Percentiles rank a stretch among this genome's conserved stretches.
Conservation (phyloP, 768 basidiomycete genomes). For the Rhodotorula toruloides region DNA sequence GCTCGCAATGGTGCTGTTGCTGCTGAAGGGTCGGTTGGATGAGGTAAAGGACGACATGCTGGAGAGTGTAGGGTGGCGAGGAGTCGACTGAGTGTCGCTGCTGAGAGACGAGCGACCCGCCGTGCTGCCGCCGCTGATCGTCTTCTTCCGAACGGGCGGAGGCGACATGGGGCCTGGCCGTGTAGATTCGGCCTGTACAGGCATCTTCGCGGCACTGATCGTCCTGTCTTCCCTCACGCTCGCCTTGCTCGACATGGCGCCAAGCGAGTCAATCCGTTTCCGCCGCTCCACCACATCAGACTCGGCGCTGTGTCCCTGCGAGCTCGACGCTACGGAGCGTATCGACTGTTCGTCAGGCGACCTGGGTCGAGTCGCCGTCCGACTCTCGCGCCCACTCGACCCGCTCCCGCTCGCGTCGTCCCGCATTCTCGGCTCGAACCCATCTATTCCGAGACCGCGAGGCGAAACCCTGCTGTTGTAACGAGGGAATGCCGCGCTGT, state of each 20-base stretch:
- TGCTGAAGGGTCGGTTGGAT: slow-evolving; percentile 1
- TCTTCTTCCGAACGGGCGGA: not conserved
- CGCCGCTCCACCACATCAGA: slow-evolving; percentile 6
- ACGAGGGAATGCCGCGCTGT: no score
- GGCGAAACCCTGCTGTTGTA: no score
- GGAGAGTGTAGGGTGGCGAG: slow-evolving; percentile 15
- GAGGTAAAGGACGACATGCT: slow-evolving; percentile 22
- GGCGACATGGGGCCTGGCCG: not conserved
- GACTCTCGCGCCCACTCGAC: not conserved
- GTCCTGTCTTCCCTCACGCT: not conserved
- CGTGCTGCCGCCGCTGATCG: not conserved
- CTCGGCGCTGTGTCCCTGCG: not conserved
- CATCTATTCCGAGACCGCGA: no score
- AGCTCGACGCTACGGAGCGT: slow-evolving; percentile 49
- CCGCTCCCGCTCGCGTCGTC: not conserved
- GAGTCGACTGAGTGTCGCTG: not conserved
- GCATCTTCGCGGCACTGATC: not conserved
- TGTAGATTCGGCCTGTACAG: not conserved
- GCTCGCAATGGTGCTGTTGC: slow-evolving; percentile 10
- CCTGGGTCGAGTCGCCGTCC: not conserved
- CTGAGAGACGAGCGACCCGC: not conserved
- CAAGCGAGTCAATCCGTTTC: slow-evolving; percentile 20
- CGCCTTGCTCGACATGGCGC: not conserved
- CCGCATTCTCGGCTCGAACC: not conserved
- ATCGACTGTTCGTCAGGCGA: slow-evolving; percentile 13